Base-by-base conservation (phyloP, 2,329 filamentous ascomycete species). In the Ceratocystis ficicola region DNA sequence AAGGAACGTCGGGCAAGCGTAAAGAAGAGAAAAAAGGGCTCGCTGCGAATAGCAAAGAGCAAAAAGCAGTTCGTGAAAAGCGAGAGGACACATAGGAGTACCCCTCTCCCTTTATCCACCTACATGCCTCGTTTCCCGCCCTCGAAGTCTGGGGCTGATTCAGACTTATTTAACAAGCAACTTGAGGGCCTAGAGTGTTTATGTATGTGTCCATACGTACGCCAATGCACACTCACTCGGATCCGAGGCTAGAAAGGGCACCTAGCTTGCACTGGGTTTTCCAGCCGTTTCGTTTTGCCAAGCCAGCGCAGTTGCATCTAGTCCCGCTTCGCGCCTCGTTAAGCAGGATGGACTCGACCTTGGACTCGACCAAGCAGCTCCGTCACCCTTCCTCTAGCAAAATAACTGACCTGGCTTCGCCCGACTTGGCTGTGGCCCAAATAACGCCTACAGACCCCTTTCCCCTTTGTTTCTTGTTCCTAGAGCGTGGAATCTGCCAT, bases 401-500 rank as follows among this genome's bases (percentile, higher is more conserved):
- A 41, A 41, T 41, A 41, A 12, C 12, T 41, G 12, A 41, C 36
- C 36, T 41, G 36, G 12, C 36, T 15, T 41, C 15, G 36, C 36
- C 36, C 12, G 36, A 41, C 36, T 15, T 41, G 36, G 12, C 36
- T 41, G 10, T 15, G 36, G 12, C 36, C 12, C 10, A 15, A 15
- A 41, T 41, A 41, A 15, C 15, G 36, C 12, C 36, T 41, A 41
- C 10, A 41, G 36, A 5, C 36, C 36, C 36, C 36, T 41, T 36
- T 41, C 36, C 15, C 36, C 36, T 41, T 22, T 52, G n/a, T 25
- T 52, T 52, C n/a, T 52, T 52, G 17, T 52, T 52, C n/a, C 10
- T 52, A 12, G 17, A 59, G 55, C 32, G 20, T 22, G 55, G 55
- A 59, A 59, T 59, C 55, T 59, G 55, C 55, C 55, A 59, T 30